Evolutionary conservation across 1,139 yeast genomes (phyloP), one percentile per base, ranked within the genome.

Genomic region (Kurtzmaniella natalensis): DNA sequence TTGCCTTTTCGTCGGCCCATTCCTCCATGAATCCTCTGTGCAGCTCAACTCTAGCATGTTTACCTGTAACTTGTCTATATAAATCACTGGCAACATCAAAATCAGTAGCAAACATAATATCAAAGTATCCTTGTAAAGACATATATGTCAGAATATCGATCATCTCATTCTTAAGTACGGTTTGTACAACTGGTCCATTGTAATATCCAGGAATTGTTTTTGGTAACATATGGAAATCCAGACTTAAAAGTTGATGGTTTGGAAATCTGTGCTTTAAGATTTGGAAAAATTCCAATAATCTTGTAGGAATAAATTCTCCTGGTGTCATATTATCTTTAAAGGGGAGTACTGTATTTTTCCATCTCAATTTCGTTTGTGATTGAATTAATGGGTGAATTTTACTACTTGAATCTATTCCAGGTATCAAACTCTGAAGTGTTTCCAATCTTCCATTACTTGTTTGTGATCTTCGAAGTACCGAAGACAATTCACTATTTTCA

Each of bases 21-120:
- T 70, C 69, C 37, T 65, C 70, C 46, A 87, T 56, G 43, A 83
- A 86, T 9, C 77, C 83, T 7, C 66, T 59, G 55, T 86, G 95
- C 25, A 77, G 58, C 30, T 74, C 67, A 1, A 77, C 73, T 36
- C 61, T 59, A 8, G 82, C 70, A 2, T 70, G 56, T 45, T 76
- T 81, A 1, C 87, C 88, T 10, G 82, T 76, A 6, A 84, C 75
- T 41, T 74, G 75, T 19, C 65, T 63, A 50, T 87, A 87, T 41
- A 86, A 42, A 36, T 77, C 80, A 30, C 77, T 68, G 3, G 82
- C 77, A 11, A 78, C 57, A 7, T 64, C 62, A 53, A 87, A 87
- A 49, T 86, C 84, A 0, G 95, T 86, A 5, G 95, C 86, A 51
- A 86, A 86, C 81, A 85, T 77, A 33, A 87, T 86, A 54, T 86